These are phyloP conservation scores for Phtheirospermum japonicum DNA, from an alignment of 257 asterid genomes.

Conservation along the genomic window DNA sequence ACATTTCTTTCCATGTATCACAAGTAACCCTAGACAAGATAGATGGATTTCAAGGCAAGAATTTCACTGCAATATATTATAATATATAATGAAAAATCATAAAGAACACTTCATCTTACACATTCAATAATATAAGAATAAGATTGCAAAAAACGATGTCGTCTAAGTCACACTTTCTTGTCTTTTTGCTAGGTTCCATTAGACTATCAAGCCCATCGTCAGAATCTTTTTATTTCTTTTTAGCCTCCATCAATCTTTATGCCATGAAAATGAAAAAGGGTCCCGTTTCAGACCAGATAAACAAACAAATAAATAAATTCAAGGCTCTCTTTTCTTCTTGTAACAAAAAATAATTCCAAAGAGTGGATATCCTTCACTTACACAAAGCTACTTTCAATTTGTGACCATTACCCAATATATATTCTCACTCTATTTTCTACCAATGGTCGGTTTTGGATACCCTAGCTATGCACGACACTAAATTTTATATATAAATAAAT, in stretches of 20 bases:
- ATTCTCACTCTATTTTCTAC: background rate
- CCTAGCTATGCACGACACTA: too few relatives aligned
- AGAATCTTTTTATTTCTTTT: constrained; percentile 14
- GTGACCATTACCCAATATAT: constrained; percentile 2
- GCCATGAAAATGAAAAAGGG: constrained; percentile 1
- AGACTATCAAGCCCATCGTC: background rate
- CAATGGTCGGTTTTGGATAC: too few relatives aligned
- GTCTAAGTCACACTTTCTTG: background rate
- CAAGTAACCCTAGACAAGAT: too few relatives aligned
- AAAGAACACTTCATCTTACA: too few relatives aligned
- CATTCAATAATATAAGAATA: too few relatives aligned
- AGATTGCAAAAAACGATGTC: too few relatives aligned
- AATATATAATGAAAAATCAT: too few relatives aligned
- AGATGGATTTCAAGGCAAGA: too few relatives aligned
- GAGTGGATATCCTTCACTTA: constrained; percentile 1
- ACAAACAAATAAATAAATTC: background rate
- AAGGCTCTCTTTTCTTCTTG: background rate
- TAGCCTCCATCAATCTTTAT: constrained; percentile 22
- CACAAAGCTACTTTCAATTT: constrained; percentile 8
- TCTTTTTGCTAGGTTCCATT: background rate
- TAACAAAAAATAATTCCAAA: background rate
- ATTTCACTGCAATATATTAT: background rate
- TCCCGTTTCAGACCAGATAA: background rate
- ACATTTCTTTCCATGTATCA: too few relatives aligned
- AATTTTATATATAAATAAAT: too few relatives aligned